Percentiles rank a stretch among this genome's conserved stretches.
Evolutionary conservation across 345 rosid genomes (phyloP).

Genomic region (Theobroma cacao): DNA sequence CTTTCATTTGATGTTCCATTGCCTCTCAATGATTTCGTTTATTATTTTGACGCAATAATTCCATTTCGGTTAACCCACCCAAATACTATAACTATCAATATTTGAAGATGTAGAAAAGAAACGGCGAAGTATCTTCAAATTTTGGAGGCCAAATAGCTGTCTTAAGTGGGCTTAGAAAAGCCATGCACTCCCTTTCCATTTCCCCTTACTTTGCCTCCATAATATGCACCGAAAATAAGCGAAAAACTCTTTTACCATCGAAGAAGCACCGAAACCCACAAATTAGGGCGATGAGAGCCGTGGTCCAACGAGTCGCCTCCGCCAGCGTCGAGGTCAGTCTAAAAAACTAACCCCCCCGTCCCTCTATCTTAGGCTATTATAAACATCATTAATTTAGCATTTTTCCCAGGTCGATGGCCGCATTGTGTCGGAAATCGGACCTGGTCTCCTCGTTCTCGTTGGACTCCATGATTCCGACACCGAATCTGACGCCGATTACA

Average conservation of each 20-base stretch:
- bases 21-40: background rate
- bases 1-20: background rate
- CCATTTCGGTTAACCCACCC: too few relatives aligned
- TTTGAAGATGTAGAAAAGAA: background rate
- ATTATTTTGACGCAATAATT: too few relatives aligned
- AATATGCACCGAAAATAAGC: background rate
- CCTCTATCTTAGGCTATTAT: background rate
- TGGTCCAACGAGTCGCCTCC: conserved; percentile 75
- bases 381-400: too few relatives aligned
- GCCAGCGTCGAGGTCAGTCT: conserved; percentile 52
- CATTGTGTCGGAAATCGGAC: conserved; percentile 77
- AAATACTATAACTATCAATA: too few relatives aligned
- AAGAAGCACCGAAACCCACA: conserved; percentile 16
- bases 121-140: background rate
- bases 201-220: background rate
- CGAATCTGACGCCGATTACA: conserved; percentile 72
- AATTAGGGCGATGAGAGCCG: conserved; percentile 79
- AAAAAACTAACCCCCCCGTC: background rate
- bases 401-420: conserved; percentile 64
- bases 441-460: conserved; percentile 77
- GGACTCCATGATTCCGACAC: conserved; percentile 83
- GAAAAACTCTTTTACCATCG: background rate
- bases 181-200: background rate
- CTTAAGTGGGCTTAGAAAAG: background rate
- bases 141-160: background rate